Evolutionary conservation across 805 yeast genomes (phyloP), one percentile per base, ranked within the genome.

Genomic region (Saturnispora besseyi): DNA sequence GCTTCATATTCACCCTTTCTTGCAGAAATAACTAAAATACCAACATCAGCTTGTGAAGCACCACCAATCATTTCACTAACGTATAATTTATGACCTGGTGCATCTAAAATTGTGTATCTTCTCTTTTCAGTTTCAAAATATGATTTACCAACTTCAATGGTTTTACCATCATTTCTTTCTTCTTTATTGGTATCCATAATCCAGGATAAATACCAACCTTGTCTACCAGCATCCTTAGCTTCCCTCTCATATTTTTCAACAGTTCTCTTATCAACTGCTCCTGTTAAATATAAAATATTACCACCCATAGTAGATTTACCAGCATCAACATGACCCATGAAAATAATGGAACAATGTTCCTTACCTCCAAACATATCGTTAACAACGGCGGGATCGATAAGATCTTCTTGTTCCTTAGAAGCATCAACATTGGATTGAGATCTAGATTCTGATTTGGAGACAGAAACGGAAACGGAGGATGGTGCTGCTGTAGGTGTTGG

Each of bases 251-350:
- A 91, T 70, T 93, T 93, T 60, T 93, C 99, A 57, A 93, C 93
- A 21, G 97, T 91, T 74, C 99, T 87, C 77, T 93, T 93, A 70
- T 93, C 99, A 53, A 93, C 99, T 44, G 97, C 87, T 54, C 98
- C 98, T 22, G 98, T 91, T 63, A 93, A 74, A 65, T 76, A 91
- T 56, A 93, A 77, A 59, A 93, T 74, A 71, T 93, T 93, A 72
- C 99, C 99, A 67, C 99, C 99, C 96, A 93, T 91, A 53, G 99
- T 93, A 47, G 96, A 88, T 71, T 93, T 93, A 67, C 99, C 99
- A 33, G 99, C 99, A 77, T 93, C 99, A 58, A 93, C 99, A 66
- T 93, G 99, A 60, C 99, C 99, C 98, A 93, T 93, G 72, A 93
- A 93, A 59, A 93, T 88, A 59, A 93, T 84, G 18, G 97, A 90